Conservation (phyloP, 2,329 filamentous ascomycete genomes). For the Rasamsonia emersonii region DNA sequence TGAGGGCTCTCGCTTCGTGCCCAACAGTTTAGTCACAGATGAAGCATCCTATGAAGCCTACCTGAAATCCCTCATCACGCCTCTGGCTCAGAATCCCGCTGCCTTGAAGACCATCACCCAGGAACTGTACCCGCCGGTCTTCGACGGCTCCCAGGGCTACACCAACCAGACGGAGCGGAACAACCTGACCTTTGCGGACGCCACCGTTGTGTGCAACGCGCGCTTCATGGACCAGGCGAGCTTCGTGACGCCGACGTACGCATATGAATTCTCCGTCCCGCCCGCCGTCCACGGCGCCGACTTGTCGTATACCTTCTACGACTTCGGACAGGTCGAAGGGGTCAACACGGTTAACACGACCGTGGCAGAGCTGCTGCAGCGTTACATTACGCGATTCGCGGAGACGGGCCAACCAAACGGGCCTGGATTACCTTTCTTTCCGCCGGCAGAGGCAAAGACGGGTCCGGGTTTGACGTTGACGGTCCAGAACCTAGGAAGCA, state of each 20-base stretch:
- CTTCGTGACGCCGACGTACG: constrained; percentile 42
- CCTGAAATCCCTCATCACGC: constrained; percentile 9
- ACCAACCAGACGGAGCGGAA: constrained; percentile 35
- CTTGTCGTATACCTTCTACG: constrained; percentile 45
- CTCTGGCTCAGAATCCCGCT: constrained; percentile 14
- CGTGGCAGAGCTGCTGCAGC: constrained; percentile 27
- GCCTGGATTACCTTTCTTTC: no score
- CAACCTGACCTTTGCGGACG: constrained; percentile 35
- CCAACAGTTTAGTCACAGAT: constrained; percentile 5
- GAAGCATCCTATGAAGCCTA: constrained; percentile 2
- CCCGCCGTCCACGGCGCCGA: constrained; percentile 48
- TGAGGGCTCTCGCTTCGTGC: constrained; percentile 34
- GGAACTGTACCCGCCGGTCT: constrained; percentile 45
- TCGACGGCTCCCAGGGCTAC: constrained; percentile 41
- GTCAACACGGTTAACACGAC: constrained; percentile 20
- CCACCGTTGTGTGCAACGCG: constrained; percentile 44
- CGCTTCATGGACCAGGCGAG: constrained; percentile 44
- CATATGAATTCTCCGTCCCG: constrained; percentile 46
- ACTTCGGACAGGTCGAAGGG: constrained; percentile 18
- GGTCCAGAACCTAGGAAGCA: no score
- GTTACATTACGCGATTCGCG: constrained; percentile 30
- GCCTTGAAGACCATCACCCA: constrained; percentile 37
- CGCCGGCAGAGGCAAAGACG: no score
- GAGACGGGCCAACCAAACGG: constrained; percentile 24
- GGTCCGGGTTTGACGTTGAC: no score